Percentiles rank a stretch among this genome's conserved stretches.
phyloP scores from a whole-genome alignment of 2,329 filamentous ascomycete species.

The Venturia nashicola region DNA sequence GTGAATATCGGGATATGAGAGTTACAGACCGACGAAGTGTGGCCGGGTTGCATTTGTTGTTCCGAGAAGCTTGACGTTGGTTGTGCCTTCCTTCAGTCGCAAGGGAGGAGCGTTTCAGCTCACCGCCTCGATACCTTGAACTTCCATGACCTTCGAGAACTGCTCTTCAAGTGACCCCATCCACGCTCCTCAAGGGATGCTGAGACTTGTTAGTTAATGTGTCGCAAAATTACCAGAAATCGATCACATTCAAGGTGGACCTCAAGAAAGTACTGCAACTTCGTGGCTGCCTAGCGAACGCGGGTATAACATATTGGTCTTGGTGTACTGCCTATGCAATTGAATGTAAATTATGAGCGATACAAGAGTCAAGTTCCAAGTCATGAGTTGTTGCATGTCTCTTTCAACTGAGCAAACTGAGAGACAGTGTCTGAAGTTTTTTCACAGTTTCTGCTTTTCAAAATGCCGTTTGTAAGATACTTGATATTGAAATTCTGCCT shows the following conservation, averaged over 20 bases:
- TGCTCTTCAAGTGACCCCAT: neutral
- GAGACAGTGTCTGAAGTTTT: neutral
- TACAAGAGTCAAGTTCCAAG: too few species aligned
- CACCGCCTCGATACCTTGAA: neutral
- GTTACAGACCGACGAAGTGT: neutral
- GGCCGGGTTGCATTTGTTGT: neutral
- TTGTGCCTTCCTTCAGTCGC: neutral
- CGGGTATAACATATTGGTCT: too few species aligned
- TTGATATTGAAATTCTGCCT: neutral
- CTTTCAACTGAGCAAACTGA: too few species aligned
- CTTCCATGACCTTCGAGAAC: neutral
- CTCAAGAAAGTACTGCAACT: too few species aligned
- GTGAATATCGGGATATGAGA: neutral
- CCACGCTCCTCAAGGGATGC: neutral
- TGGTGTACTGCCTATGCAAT: too few species aligned
- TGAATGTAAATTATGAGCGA: too few species aligned
- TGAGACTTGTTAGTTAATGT: too few species aligned
- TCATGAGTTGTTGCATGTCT: too few species aligned
- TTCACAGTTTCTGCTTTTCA: neutral
- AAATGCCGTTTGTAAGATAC: neutral
- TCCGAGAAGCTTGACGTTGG: too few species aligned
- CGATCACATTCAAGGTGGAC: neutral
- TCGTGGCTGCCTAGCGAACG: too few species aligned
- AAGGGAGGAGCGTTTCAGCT: neutral
- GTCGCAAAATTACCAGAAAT: neutral